These are phyloP conservation scores for Colletotrichum graminicola DNA, from an alignment of 2,329 filamentous ascomycete species.

Conservation along the genomic window DNA sequence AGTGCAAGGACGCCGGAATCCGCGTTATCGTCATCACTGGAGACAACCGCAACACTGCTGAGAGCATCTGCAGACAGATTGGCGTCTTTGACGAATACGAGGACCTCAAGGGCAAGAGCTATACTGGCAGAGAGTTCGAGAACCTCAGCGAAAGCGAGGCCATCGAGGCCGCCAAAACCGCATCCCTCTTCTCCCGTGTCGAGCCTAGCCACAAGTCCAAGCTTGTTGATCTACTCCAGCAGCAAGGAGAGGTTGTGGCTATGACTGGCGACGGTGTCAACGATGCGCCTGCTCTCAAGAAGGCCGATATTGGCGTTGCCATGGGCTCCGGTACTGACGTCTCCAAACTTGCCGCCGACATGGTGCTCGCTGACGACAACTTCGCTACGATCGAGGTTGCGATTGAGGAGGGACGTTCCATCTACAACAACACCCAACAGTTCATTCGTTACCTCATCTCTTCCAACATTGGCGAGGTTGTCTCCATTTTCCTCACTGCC, in stretches of 20 bases:
- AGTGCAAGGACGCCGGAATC: constrained; percentile 94
- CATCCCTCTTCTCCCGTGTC: constrained; percentile 94
- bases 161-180: constrained; percentile 84
- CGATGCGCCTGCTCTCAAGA: constrained; percentile 96
- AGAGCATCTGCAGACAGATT: constrained; percentile 97
- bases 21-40: constrained; percentile 98
- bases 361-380: constrained; percentile 99
- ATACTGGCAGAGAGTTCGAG: constrained; percentile 95
- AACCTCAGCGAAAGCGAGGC: constrained; percentile 82
- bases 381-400: constrained; percentile 97
- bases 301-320: constrained; percentile 97
- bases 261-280: constrained; percentile 99
- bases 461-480: constrained; percentile 98
- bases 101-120: constrained; percentile 91
- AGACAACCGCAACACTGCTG: constrained; percentile 97
- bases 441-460: constrained; percentile 99
- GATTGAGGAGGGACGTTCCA: constrained; percentile 96
- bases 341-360: constrained; percentile 94
- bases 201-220: constrained; percentile 98
- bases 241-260: constrained; percentile 91
- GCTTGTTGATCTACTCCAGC: constrained; percentile 95
- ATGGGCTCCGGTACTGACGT: constrained; percentile 99
- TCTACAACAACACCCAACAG: constrained; percentile 99
- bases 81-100: constrained; percentile 88
- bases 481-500: constrained; percentile 98